Conservation (phyloP, 2,329 filamentous ascomycete genomes). For the Septoria linicola region DNA sequence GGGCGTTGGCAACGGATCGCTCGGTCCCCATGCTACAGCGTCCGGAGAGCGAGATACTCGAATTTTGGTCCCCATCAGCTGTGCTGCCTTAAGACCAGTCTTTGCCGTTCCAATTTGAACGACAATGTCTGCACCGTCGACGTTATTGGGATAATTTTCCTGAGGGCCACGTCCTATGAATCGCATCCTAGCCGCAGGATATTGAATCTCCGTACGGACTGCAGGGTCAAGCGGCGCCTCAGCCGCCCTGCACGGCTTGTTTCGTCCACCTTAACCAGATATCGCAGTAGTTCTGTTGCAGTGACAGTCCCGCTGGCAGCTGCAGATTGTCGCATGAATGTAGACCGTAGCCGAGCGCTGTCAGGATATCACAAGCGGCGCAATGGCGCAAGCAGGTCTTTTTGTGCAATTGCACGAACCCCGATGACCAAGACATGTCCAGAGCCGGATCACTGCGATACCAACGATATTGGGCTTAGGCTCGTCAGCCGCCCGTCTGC, state of each 20-base stretch:
- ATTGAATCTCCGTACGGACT: conserved; percentile 6
- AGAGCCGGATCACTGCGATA: no score
- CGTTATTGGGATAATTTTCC: conserved; percentile 7
- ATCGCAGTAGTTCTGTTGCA: no score
- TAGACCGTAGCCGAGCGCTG: no score
- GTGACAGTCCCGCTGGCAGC: no score
- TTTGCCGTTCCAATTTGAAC: conserved; percentile 21
- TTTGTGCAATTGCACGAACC: no score
- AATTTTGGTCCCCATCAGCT: conserved; percentile 19
- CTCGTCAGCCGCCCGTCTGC: no score
- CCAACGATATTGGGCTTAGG: no score
- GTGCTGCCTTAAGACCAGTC: conserved; percentile 25
- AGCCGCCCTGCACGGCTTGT: background rate
- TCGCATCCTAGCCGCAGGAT: conserved; percentile 14
- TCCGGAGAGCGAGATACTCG: conserved; percentile 9
- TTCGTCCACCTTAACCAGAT: background rate
- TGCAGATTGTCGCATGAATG: no score
- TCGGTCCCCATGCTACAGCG: background rate
- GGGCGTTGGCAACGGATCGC: background rate
- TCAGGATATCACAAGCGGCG: no score
- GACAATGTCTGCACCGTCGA: conserved; percentile 20
- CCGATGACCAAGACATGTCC: no score
- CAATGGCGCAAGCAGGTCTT: no score
- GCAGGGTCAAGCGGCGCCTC: conserved; percentile 12
- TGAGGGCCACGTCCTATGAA: conserved; percentile 13